These are phyloP conservation scores for Pseudoperonospora humuli DNA, from an alignment of 352 stramenopile genomes.

Conservation along the genomic window DNA sequence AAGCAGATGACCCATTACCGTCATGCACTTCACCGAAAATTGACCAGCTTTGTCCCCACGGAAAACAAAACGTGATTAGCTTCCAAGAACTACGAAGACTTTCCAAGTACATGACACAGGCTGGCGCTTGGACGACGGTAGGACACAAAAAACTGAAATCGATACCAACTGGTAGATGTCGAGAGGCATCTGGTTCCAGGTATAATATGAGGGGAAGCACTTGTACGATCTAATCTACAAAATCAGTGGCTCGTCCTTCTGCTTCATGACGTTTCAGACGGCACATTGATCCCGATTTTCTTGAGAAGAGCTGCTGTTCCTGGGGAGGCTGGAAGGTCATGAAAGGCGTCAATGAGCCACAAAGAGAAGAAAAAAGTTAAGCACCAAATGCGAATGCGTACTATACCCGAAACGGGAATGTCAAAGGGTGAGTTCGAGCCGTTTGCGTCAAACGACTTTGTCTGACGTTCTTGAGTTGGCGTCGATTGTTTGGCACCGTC, in stretches of 20 bases:
- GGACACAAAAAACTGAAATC: too few species aligned
- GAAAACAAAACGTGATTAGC: too few species aligned
- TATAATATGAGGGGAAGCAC: too few species aligned
- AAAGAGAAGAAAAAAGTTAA: constrained; percentile 9
- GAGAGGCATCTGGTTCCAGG: constrained; percentile 6
- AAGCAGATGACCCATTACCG: too few species aligned
- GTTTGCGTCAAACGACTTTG: constrained; percentile 8
- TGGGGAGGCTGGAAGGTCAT: constrained; percentile 24
- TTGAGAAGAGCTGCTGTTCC: constrained; percentile 31
- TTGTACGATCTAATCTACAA: too few species aligned
- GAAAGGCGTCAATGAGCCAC: constrained; percentile 4
- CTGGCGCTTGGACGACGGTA: too few species aligned
- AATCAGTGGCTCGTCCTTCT: too few species aligned
- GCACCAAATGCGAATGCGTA: neutral
- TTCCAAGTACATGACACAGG: too few species aligned
- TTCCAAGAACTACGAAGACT: too few species aligned
- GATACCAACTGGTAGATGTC: constrained; percentile 9
- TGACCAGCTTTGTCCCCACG: too few species aligned
- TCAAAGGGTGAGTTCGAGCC: constrained; percentile 24
- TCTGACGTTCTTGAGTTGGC: constrained; percentile 13
- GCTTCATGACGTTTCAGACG: constrained; percentile 20
- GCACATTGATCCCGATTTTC: constrained; percentile 37
- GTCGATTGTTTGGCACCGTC: constrained; percentile 7
- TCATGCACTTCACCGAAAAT: too few species aligned
- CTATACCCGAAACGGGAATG: constrained; percentile 43